phyloP scores from a whole-genome alignment of 176 grass and related monocot genomes.

The Elaeis guineensis region DNA sequence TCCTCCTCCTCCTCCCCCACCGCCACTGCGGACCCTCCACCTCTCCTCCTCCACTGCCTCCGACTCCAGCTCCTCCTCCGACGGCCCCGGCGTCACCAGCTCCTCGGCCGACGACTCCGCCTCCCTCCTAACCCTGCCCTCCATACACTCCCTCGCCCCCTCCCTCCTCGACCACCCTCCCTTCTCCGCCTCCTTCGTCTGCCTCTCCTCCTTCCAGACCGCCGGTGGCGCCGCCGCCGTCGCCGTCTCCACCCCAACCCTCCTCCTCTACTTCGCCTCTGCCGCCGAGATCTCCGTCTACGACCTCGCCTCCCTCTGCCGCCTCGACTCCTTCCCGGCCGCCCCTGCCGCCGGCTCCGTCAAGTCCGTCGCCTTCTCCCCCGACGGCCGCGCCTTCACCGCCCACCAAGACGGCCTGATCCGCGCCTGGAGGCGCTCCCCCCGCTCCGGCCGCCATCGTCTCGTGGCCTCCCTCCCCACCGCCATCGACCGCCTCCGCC shows the following conservation, averaged over 20 bases:
- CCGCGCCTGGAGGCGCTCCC: slow-evolving; percentile 52
- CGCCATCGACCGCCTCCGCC: slow-evolving; percentile 50
- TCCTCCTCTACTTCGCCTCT: slow-evolving; percentile 19
- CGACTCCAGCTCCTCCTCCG: slow-evolving; percentile 29
- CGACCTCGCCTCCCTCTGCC: slow-evolving; percentile 16
- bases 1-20: too few species aligned
- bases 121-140: slow-evolving; percentile 43
- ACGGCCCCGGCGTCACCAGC: slow-evolving; percentile 10
- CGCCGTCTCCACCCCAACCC: background rate
- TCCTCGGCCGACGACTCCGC: slow-evolving; percentile 52
- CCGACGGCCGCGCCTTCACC: slow-evolving; percentile 30
- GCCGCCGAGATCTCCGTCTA: slow-evolving; percentile 32
- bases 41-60: slow-evolving; percentile 27
- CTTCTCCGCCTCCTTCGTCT: slow-evolving; percentile 19
- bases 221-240: slow-evolving; percentile 9
- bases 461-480: slow-evolving; percentile 65
- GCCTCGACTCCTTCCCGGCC: slow-evolving; percentile 14
- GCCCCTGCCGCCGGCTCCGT: slow-evolving; percentile 32
- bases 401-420: slow-evolving; percentile 76
- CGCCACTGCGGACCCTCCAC: too few species aligned
- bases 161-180: background rate
- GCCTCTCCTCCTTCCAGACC: slow-evolving; percentile 35
- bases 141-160: slow-evolving; percentile 28
- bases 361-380: slow-evolving; percentile 47
- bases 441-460: slow-evolving; percentile 22